Evolutionary conservation across 768 basidiomycete species (phyloP).

Genomic region (Boletus rubescentipes): DNA sequence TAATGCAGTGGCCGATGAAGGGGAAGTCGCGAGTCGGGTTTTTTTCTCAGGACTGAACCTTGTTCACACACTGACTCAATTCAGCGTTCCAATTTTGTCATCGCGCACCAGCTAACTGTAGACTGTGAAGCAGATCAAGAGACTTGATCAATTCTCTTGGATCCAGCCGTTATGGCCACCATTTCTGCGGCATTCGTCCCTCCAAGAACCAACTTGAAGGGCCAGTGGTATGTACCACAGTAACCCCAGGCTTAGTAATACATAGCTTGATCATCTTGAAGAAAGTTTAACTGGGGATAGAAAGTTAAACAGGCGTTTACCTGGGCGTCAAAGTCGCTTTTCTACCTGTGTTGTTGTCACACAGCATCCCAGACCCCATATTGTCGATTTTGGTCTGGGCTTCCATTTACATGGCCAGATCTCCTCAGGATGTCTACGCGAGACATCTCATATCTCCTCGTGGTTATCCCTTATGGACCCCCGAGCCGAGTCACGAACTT

Average conservation of each 20-base stretch:
- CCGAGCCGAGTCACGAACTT: slow-evolving; percentile 25
- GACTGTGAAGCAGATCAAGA: too few species aligned
- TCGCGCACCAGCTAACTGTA: too few species aligned
- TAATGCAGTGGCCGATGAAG: too few species aligned
- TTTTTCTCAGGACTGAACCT: too few species aligned
- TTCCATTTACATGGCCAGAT: neutral
- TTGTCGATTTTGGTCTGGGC: neutral
- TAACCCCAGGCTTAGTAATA: neutral
- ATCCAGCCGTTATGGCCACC: neutral
- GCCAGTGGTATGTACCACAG: neutral
- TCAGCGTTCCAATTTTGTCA: too few species aligned
- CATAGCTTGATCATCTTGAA: too few species aligned
- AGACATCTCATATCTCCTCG: slow-evolving; percentile 13
- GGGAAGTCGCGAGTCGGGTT: too few species aligned
- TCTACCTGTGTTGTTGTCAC: neutral
- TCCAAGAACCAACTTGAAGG: neutral
- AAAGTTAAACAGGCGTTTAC: neutral
- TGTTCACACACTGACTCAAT: too few species aligned
- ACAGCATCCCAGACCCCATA: neutral
- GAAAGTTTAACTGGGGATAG: neutral
- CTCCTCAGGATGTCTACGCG: slow-evolving; percentile 19
- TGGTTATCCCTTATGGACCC: slow-evolving; percentile 34
- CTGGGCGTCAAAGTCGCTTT: neutral
- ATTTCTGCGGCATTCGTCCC: neutral
- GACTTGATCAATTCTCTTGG: too few species aligned